These are phyloP conservation scores for Vicia sativa DNA, from an alignment of 306 rosid species.

Conservation along the genomic window DNA sequence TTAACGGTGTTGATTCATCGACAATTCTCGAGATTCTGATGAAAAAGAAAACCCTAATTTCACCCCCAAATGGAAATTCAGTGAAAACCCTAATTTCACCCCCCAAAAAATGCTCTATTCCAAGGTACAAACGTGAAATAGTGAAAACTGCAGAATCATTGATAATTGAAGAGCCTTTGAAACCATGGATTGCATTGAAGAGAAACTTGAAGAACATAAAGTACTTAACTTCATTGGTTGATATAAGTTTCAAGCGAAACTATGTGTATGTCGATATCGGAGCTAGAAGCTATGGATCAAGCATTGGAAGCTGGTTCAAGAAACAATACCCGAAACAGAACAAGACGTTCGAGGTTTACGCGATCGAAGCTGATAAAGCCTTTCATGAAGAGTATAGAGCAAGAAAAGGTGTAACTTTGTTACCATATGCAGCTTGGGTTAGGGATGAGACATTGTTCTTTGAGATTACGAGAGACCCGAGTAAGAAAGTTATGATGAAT, in stretches of 20 bases:
- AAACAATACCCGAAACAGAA: conserved; percentile 67
- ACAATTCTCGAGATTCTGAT: conserved; percentile 51
- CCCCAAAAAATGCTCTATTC: conserved; percentile 39
- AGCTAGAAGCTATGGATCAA: conserved; percentile 54
- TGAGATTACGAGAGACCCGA: conserved; percentile 56
- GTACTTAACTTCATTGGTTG: conserved; percentile 58
- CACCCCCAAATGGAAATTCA: conserved; percentile 14
- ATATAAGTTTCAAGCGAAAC: conserved; percentile 56
- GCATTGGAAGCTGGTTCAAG: conserved; percentile 64
- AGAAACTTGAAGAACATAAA: conserved; percentile 52
- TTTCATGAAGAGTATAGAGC: conserved; percentile 54
- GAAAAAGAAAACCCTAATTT: conserved; percentile 45
- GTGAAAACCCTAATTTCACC: conserved; percentile 16
- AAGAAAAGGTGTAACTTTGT: conserved; percentile 44
- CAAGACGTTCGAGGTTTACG: conserved; percentile 55
- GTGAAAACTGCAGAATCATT: conserved; percentile 46
- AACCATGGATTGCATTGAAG: conserved; percentile 53
- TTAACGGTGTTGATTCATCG: conserved; percentile 49
- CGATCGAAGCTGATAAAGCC: conserved; percentile 57
- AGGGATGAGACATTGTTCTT: conserved; percentile 70
- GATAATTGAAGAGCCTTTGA: conserved; percentile 50
- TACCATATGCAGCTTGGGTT: conserved; percentile 74
- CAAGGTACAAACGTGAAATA: conserved; percentile 48
- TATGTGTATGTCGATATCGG: conserved; percentile 64
- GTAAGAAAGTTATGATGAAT: conserved; percentile 39